These are phyloP conservation scores for Calonectria hongkongensis DNA, from an alignment of 2,329 filamentous ascomycete species.

Conservation along the genomic window DNA sequence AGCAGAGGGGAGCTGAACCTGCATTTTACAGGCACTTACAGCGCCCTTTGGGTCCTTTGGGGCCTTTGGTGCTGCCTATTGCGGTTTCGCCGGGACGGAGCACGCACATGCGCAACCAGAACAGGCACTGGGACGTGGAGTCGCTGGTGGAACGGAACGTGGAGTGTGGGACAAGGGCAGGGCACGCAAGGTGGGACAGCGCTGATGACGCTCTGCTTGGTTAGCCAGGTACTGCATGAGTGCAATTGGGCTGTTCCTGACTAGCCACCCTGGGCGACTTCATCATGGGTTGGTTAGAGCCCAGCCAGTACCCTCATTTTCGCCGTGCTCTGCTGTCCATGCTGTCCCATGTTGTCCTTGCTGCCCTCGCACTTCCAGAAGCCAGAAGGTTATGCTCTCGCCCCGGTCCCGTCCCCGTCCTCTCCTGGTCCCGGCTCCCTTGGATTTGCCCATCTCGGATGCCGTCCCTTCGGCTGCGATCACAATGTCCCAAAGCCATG, in stretches of 20 bases:
- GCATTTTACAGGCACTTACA: background rate
- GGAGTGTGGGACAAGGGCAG: slow-evolving; percentile 47
- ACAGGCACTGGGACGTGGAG: slow-evolving; percentile 46
- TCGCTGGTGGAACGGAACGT: slow-evolving; percentile 50
- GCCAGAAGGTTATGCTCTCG: slow-evolving; percentile 27
- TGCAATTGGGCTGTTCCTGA: slow-evolving; percentile 33
- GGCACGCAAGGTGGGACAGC: slow-evolving; percentile 36
- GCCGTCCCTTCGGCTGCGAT: slow-evolving; percentile 38
- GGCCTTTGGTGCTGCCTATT: slow-evolving; percentile 15
- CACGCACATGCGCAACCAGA: slow-evolving; percentile 6
- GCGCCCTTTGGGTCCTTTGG: background rate
- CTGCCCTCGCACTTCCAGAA: background rate
- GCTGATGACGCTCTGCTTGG: slow-evolving; percentile 43
- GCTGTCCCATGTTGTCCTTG: no score
- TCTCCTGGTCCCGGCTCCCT: slow-evolving; percentile 12
- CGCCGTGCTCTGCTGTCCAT: background rate
- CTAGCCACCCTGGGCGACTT: slow-evolving; percentile 9
- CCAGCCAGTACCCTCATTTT: slow-evolving; percentile 14
- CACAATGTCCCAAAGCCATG: slow-evolving; percentile 37
- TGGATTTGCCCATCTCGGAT: slow-evolving; percentile 23
- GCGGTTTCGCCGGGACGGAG: slow-evolving; percentile 36
- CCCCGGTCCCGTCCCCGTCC: slow-evolving; percentile 13
- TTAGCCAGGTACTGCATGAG: slow-evolving; percentile 38
- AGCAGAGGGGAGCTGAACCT: slow-evolving; percentile 8
- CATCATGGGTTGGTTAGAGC: slow-evolving; percentile 6